Conservation (phyloP, 2,329 filamentous ascomycete genomes). For the Fusarium buharicum region DNA sequence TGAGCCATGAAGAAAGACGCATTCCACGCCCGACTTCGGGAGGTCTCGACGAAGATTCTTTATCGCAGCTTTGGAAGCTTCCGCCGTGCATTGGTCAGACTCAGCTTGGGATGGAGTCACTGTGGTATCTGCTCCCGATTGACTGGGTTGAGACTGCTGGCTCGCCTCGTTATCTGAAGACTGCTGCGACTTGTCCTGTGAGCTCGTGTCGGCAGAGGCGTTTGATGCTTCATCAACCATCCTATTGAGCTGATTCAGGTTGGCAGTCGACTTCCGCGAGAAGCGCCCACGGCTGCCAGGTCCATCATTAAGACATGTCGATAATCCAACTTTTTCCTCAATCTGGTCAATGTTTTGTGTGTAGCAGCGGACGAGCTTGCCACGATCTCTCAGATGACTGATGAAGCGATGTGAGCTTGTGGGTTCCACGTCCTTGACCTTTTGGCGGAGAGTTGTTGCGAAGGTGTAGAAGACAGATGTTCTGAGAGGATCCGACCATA, state of each 20-base stretch:
- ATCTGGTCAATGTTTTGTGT: constrained; percentile 81
- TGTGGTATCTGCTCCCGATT: constrained; percentile 27
- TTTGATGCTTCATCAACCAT: constrained; percentile 52
- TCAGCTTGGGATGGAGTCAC: constrained; percentile 27
- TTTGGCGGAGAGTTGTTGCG: constrained; percentile 73
- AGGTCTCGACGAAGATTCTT: constrained; percentile 45
- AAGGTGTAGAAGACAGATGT: constrained; percentile 80
- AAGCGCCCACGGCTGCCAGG: constrained; percentile 71
- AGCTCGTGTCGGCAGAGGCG: constrained; percentile 32
- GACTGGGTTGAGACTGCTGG: constrained; percentile 29
- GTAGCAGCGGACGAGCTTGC: constrained; percentile 76
- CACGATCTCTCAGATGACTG: constrained; percentile 71
- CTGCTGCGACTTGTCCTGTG: constrained; percentile 37
- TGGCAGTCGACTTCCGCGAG: constrained; percentile 59
- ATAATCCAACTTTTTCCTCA: constrained; percentile 75
- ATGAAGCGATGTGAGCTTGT: constrained; percentile 77
- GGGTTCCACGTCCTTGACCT: constrained; percentile 69
- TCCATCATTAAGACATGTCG: constrained; percentile 69
- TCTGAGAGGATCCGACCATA: constrained; percentile 74
- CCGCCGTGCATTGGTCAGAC: constrained; percentile 34
- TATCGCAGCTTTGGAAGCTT: constrained; percentile 28
- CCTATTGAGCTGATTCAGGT: constrained; percentile 48
- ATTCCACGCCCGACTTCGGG: constrained; percentile 63
- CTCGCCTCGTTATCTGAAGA: constrained; percentile 36
- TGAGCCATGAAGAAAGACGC: constrained; percentile 79